Evolutionary conservation across 345 rosid genomes (phyloP).

Genomic region (Nephelium lappaceum): DNA sequence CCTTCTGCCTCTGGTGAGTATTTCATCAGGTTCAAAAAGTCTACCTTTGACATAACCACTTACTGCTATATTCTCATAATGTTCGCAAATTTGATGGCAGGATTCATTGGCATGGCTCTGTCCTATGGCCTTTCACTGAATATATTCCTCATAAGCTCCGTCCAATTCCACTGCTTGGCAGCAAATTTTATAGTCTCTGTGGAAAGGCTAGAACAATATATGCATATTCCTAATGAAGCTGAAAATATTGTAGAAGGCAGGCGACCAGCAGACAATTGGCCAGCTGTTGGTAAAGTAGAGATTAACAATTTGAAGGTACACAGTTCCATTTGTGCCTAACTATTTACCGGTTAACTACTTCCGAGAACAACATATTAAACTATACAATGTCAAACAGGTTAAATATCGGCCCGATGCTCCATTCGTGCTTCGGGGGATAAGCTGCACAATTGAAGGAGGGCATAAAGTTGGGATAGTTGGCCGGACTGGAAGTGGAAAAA

Average conservation of each 20-base stretch:
- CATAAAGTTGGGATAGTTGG: conserved; percentile 76
- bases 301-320: conserved; percentile 53
- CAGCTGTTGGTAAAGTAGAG: conserved; percentile 52
- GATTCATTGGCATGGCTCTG: conserved; percentile 63
- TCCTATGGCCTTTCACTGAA: conserved; percentile 61
- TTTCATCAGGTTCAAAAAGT: too few species aligned
- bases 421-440: conserved; percentile 64
- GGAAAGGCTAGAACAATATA: conserved; percentile 66
- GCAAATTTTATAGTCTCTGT: conserved; percentile 49
- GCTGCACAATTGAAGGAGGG: conserved; percentile 57
- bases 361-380: background rate
- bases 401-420: conserved; percentile 58
- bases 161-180: conserved; percentile 46
- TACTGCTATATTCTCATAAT: background rate
- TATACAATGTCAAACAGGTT: conserved; percentile 37
- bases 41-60: background rate
- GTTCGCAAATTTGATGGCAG: conserved; percentile 20
- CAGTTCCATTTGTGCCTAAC: conserved; percentile 15
- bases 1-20: conserved; percentile 49
- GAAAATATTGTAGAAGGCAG: conserved; percentile 48
- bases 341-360: background rate
- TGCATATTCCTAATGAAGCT: conserved; percentile 64
- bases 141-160: conserved; percentile 44
- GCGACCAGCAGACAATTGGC: conserved; percentile 50
- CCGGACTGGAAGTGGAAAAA: conserved; percentile 70